These are phyloP conservation scores for Geoglossum cookeanum DNA, from an alignment of 2,329 filamentous ascomycete genomes.

Conservation along the genomic window DNA sequence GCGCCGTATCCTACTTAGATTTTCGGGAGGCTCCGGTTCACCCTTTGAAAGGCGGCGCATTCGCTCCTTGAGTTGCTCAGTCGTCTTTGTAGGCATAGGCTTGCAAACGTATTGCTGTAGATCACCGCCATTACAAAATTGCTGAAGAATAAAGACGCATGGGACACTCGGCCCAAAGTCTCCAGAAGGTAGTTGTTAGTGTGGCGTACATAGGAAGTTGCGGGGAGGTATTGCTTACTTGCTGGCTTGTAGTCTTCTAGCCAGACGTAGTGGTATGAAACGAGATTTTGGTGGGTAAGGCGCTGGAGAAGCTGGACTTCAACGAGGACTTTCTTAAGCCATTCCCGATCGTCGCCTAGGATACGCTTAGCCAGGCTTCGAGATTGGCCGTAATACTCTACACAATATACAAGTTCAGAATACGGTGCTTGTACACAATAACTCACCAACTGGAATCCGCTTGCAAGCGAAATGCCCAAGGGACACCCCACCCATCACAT, in stretches of 20 bases:
- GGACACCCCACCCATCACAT: constrained; percentile 74
- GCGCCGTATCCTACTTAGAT: constrained; percentile 31
- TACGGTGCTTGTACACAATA: not conserved
- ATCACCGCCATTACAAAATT: constrained; percentile 92
- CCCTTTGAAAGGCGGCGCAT: constrained; percentile 68
- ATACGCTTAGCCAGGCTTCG: not conserved
- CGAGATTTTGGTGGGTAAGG: constrained; percentile 82
- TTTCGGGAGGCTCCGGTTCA: constrained; percentile 41
- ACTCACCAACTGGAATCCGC: constrained; percentile 58
- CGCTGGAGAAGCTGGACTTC: constrained; percentile 87
- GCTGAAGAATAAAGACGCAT: constrained; percentile 90
- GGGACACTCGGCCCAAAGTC: constrained; percentile 77
- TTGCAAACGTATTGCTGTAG: constrained; percentile 74
- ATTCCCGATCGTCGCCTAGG: constrained; percentile 63
- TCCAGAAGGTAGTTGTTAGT: not conserved
- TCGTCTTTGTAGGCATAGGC: constrained; percentile 44
- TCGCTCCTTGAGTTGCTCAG: constrained; percentile 75
- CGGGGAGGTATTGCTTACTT: constrained; percentile 14
- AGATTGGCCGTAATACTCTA: too few relatives aligned
- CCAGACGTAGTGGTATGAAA: constrained; percentile 96
- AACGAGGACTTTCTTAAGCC: constrained; percentile 84
- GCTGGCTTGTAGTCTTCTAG: constrained; percentile 73
- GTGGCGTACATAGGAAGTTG: not conserved
- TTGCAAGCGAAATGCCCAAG: constrained; percentile 93
- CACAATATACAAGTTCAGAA: not conserved